Evolutionary conservation across 331 rosid genomes (phyloP).

Genomic region (Pyrus hybrid): DNA sequence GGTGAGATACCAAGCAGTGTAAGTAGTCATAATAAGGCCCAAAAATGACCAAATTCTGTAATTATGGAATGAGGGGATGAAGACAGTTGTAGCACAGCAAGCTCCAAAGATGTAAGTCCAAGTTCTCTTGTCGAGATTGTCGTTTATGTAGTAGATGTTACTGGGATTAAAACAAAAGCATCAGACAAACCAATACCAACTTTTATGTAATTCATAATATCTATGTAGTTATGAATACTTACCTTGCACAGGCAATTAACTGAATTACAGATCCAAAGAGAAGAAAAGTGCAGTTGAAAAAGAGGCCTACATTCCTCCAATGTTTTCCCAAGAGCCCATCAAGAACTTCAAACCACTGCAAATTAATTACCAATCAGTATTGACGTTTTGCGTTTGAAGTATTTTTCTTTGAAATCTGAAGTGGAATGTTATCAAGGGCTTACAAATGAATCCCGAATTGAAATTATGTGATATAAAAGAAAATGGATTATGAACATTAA

Average conservation of each 20-base stretch:
- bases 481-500: background rate
- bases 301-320: constrained; percentile 88
- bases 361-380: background rate
- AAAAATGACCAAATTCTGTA: constrained; percentile 94
- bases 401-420: background rate
- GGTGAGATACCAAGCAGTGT: constrained; percentile 96
- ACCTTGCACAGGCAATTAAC: constrained; percentile 97
- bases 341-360: constrained; percentile 98
- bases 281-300: constrained; percentile 97
- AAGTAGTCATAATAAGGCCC: constrained; percentile 88
- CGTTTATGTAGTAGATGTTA: constrained; percentile 92
- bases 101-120: constrained; percentile 98
- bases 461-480: background rate
- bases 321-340: constrained; percentile 91
- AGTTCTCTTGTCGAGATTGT: constrained; percentile 97
- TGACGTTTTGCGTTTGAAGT: background rate
- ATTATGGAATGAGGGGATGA: constrained; percentile 92
- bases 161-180: constrained; percentile 32
- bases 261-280: constrained; percentile 98
- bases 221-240: background rate
- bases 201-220: background rate
- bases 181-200: background rate
- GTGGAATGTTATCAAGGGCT: background rate
- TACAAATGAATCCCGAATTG: background rate
- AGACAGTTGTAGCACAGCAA: constrained; percentile 96